Evolutionary conservation across 345 rosid species (phyloP).

Genomic region (Hibiscus syriacus): DNA sequence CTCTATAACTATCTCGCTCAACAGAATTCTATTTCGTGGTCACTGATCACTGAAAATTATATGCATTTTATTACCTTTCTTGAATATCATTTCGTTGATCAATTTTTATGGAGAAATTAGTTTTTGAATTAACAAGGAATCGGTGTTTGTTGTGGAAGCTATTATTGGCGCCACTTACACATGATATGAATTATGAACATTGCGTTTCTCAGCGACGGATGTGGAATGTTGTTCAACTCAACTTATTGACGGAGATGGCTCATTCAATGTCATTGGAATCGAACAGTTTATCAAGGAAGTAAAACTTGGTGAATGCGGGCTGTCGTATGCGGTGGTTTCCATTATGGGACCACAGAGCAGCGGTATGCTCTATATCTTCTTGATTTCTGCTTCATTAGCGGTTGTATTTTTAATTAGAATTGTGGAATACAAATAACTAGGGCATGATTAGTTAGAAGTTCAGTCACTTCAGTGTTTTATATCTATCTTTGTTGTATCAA

Average conservation of each 20-base stretch:
- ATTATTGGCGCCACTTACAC: neutral
- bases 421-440: neutral
- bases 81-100: no score
- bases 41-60: no score
- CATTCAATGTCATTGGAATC: constrained; percentile 56
- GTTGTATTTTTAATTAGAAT: neutral
- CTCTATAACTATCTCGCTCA: neutral
- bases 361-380: constrained; percentile 44
- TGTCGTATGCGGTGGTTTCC: constrained; percentile 89
- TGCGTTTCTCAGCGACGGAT: constrained; percentile 28
- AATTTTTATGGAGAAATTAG: neutral
- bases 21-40: no score
- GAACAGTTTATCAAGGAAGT: constrained; percentile 71
- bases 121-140: neutral
- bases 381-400: neutral
- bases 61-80: no score
- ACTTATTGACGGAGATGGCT: constrained; percentile 89
- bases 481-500: neutral
- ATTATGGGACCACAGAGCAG: constrained; percentile 99
- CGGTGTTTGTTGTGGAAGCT: neutral
- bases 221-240: constrained; percentile 69
- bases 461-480: neutral
- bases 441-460: neutral
- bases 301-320: constrained; percentile 70
- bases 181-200: neutral